Evolutionary conservation across 129 eudicot species (phyloP).

Genomic region (Chrysanthemum seticuspe): DNA sequence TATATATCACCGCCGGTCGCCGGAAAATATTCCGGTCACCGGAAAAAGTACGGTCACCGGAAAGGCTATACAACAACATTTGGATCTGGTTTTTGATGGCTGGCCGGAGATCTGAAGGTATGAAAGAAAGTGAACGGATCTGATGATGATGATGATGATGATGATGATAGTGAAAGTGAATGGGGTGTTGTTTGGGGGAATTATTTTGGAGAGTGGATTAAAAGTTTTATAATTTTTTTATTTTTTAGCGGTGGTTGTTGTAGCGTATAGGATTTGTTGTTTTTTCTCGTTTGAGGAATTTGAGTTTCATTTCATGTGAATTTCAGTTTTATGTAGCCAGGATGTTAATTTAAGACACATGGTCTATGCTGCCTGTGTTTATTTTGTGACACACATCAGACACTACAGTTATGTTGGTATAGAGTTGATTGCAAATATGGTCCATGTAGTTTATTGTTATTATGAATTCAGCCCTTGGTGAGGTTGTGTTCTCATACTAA

Average conservation of each 20-base stretch:
- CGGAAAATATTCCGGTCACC: constrained; percentile 12
- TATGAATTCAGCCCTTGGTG: too few species aligned
- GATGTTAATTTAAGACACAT: background rate
- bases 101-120: constrained; percentile 12
- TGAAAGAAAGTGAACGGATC: constrained; percentile 23
- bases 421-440: too few species aligned
- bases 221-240: background rate
- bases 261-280: constrained; percentile 26
- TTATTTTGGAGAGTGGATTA: constrained; percentile 28
- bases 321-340: background rate
- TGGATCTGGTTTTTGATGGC: constrained; percentile 9
- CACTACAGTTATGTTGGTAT: too few species aligned
- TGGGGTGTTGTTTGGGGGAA: constrained; percentile 6
- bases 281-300: constrained; percentile 9
- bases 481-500: too few species aligned
- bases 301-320: constrained; percentile 14
- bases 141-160: background rate
- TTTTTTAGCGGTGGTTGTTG: constrained; percentile 15
- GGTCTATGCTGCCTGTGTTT: background rate
- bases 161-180: constrained; percentile 20
- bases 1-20: constrained; percentile 7
- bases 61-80: background rate
- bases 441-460: too few species aligned
- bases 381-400: too few species aligned
- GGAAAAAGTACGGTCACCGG: constrained; percentile 17